Percentiles rank a stretch among this genome's conserved stretches.
phyloP scores from a whole-genome alignment of 1,139 yeast genomes.

The Candida pseudoviswanathii region DNA sequence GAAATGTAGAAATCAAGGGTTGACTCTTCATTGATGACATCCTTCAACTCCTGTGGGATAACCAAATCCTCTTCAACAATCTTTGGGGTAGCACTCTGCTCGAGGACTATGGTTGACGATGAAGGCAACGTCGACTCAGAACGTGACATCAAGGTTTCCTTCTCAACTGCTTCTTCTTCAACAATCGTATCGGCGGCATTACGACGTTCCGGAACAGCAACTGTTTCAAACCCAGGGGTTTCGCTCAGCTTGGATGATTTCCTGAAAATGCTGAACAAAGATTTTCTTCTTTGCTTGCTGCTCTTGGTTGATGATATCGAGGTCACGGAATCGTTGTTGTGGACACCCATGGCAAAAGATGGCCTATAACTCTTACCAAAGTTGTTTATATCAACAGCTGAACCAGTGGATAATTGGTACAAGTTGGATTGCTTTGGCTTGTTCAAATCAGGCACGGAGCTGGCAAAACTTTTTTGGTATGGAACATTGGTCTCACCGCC shows the following conservation, averaged over 20 bases:
- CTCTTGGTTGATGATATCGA: conserved; percentile 8
- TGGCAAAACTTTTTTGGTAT: conserved; percentile 7
- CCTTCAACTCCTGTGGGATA: conserved; percentile 42
- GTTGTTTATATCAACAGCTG: conserved; percentile 42
- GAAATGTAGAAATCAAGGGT: conserved; percentile 44
- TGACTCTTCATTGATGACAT: conserved; percentile 40
- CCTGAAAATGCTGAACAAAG: conserved; percentile 22
- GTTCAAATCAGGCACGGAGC: conserved; percentile 31
- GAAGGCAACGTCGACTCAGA: conserved; percentile 36
- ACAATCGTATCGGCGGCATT: background rate
- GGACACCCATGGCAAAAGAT: conserved; percentile 23
- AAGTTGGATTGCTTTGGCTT: conserved; percentile 15
- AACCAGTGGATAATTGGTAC: conserved; percentile 38
- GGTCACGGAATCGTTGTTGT: conserved; percentile 10
- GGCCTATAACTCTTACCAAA: conserved; percentile 48
- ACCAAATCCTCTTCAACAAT: conserved; percentile 22
- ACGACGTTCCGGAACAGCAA: conserved; percentile 3
- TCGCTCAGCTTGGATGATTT: background rate
- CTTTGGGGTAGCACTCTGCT: conserved; percentile 21
- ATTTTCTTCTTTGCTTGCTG: conserved; percentile 17
- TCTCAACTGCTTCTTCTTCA: conserved; percentile 1
- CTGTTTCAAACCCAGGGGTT: conserved; percentile 12
- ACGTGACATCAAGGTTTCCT: background rate
- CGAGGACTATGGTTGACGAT: conserved; percentile 45
- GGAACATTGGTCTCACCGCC: background rate